These are phyloP conservation scores for Fraxinus pennsylvanica DNA, from an alignment of 257 asterid genomes.

Conservation along the genomic window DNA sequence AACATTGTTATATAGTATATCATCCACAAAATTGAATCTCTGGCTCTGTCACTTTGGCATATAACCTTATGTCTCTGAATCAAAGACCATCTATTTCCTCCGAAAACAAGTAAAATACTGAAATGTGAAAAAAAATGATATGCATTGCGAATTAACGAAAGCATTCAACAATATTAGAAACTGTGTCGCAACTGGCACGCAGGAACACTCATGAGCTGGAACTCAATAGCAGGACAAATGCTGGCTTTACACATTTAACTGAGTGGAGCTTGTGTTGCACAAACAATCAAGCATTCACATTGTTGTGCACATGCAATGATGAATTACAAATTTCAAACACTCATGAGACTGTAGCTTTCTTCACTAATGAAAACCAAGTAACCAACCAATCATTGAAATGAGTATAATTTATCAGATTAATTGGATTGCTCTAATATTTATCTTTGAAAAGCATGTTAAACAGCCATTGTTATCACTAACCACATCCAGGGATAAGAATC, in stretches of 20 bases:
- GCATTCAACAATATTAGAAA: not conserved
- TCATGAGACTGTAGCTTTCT: not conserved
- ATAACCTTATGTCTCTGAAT: not conserved
- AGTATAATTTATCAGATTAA: not conserved
- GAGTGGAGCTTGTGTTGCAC: not conserved
- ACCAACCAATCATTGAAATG: not conserved
- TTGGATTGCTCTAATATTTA: not conserved
- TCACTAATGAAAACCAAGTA: not conserved
- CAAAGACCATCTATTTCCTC: not conserved
- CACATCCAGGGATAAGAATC: not conserved
- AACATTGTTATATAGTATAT: not conserved
- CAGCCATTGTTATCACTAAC: not conserved
- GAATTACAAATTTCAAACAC: not conserved
- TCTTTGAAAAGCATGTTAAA: not conserved
- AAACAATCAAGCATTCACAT: not conserved
- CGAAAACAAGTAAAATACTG: not conserved
- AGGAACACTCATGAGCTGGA: not conserved
- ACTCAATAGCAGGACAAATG: not conserved
- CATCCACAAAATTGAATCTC: constrained; percentile 4
- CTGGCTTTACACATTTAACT: not conserved
- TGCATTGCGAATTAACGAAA: not conserved
- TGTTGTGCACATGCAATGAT: not conserved
- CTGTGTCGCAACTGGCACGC: not conserved
- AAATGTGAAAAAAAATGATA: not conserved
- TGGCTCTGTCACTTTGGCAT: not conserved